These are phyloP conservation scores for Apium graveolens DNA, from an alignment of 129 eudicot genomes.

Conservation along the genomic window DNA sequence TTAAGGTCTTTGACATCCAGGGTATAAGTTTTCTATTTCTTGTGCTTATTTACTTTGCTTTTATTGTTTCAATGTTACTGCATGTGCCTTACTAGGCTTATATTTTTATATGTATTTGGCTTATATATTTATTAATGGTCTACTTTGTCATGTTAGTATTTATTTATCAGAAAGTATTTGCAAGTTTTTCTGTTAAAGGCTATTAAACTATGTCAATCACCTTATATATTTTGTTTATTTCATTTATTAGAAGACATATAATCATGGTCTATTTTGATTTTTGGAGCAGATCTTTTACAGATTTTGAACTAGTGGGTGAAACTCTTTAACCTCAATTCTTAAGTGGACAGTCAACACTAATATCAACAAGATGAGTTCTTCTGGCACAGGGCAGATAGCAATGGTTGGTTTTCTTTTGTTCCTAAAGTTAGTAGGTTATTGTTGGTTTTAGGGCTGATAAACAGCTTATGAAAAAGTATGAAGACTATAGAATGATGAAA, in stretches of 20 bases:
- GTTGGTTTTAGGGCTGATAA: not conserved
- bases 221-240: not conserved
- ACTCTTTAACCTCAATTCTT: slow-evolving; percentile 60
- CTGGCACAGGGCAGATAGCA: slow-evolving; percentile 54
- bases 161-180: not conserved
- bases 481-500: not conserved
- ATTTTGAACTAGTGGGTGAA: slow-evolving; percentile 55
- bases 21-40: not conserved
- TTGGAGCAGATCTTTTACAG: slow-evolving; percentile 66
- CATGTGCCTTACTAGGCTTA: not conserved
- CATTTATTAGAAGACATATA: not conserved
- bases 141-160: not conserved
- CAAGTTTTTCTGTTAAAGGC: not conserved
- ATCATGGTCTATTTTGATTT: slow-evolving; percentile 10
- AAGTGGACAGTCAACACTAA: slow-evolving; percentile 83
- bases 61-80: not conserved
- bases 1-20: not conserved
- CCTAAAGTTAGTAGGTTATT: slow-evolving; percentile 11
- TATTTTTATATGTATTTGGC: not conserved
- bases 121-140: not conserved
- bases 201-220: not conserved
- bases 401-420: slow-evolving; percentile 51
- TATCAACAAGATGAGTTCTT: slow-evolving; percentile 72
- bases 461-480: not conserved
- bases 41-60: not conserved